Percentiles rank a stretch among this genome's conserved stretches.
phyloP scores from a whole-genome alignment of 495 filamentous ascomycete genomes.

The Trichoderma parareesei region DNA sequence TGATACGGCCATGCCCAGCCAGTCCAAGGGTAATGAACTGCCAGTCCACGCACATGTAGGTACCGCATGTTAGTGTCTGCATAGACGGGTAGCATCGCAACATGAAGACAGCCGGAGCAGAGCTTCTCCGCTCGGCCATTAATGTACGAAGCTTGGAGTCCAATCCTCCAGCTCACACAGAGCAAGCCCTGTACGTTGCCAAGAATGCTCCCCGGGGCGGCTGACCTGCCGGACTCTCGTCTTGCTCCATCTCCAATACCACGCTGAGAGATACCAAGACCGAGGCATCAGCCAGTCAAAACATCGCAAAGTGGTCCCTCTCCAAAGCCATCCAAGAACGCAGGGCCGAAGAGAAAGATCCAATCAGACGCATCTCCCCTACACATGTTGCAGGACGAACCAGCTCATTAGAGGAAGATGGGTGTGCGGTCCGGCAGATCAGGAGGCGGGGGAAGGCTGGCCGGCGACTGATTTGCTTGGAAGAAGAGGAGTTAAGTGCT shows the following conservation, averaged over 20 bases:
- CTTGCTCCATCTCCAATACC: neutral
- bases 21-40: neutral
- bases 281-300: neutral
- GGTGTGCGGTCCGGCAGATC: neutral
- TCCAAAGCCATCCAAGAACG: neutral
- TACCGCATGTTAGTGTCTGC: neutral
- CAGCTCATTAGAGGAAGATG: constrained; percentile 1
- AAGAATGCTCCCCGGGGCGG: neutral
- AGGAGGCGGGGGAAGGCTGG: neutral
- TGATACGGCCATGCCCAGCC: too few species aligned
- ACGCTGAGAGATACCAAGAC: neutral
- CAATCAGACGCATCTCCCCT: neutral
- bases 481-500: neutral
- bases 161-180: neutral
- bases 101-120: neutral
- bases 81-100: neutral
- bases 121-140: neutral
- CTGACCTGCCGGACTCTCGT: constrained; percentile 1
- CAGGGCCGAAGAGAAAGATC: neutral
- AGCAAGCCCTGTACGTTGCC: neutral
- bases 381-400: neutral
- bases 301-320: neutral
- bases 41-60: neutral
- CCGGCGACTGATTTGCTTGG: neutral
- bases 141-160: neutral